Evolutionary conservation across 2,329 filamentous ascomycete species (phyloP), one percentile per base, ranked within the genome.

Genomic region (Fusarium pininemorale): DNA sequence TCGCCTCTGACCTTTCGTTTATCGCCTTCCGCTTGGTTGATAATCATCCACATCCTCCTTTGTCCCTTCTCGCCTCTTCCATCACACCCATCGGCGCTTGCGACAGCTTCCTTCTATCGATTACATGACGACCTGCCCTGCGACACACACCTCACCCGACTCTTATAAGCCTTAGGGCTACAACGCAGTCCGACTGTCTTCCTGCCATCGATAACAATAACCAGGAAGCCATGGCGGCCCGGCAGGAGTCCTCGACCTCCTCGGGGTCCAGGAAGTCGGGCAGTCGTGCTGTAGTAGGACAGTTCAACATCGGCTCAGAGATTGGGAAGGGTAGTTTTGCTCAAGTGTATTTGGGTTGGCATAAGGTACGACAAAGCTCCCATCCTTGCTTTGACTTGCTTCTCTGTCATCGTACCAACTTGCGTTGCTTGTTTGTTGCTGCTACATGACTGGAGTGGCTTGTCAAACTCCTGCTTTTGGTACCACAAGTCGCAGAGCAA

Each of bases 271-370:
- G 78, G 74, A 81, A 75, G 77, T 79, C 79, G 69, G 78, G 79
- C 72, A 77, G 81, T 48, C 79, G 80, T 53, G 79, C 75, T 70
- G 82, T 96, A 78, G 82, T 96, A 78, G 94, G 95, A 76, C 91
- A 93, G 79, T 98, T 97, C 83, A 89, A 90, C 78, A 91, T 96
- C 79, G 90, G 95, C 77, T 91, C 93, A 77, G 94, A 98, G 85
- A 98, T 98, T 81, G 96, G 96, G 73, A 96, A 96, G 85, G 96
- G 96, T 72, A 98, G 96, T 86, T 99, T 98, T 86, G 96, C 96
- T 75, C 95, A 95, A 76, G 96, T 99, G 75, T 98, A 96, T 82
- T 90, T 93, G 81, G 95, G 94, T 74, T 91, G 91, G 77, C 94
- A 97, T 84, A 93, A 93, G 85, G 95, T 97, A 69, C 60, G 70